Evolutionary conservation across 176 grass and related monocot species (phyloP).

Genomic region (Saccharum officinarum): DNA sequence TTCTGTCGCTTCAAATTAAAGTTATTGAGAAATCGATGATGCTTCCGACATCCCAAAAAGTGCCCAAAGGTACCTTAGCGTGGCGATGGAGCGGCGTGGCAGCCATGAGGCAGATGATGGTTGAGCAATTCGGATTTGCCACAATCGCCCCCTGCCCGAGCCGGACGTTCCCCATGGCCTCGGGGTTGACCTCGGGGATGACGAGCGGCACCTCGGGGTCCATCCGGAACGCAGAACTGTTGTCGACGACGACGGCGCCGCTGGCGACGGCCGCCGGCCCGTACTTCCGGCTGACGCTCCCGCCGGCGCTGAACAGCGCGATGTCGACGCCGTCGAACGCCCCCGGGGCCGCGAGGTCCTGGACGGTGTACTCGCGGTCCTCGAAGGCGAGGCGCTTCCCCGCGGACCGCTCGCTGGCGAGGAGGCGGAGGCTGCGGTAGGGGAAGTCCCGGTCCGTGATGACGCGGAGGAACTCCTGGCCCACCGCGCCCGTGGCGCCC

Average conservation of each 20-base stretch:
- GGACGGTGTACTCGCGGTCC: conserved; percentile 62
- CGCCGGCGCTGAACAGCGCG: conserved; percentile 91
- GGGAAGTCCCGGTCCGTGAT: conserved; percentile 82
- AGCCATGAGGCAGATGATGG: conserved; percentile 97
- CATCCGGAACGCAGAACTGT: conserved; percentile 96
- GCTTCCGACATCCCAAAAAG: neutral
- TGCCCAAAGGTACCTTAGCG: conserved; percentile 58
- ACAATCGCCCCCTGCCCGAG: conserved; percentile 86
- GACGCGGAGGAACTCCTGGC: conserved; percentile 92
- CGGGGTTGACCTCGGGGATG: conserved; percentile 91
- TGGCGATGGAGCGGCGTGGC: conserved; percentile 89
- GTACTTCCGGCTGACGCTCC: conserved; percentile 56
- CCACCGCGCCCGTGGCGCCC: conserved; percentile 88
- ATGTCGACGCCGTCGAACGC: conserved; percentile 87
- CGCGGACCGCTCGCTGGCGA: conserved; percentile 82
- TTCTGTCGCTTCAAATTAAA: neutral
- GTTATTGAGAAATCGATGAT: neutral
- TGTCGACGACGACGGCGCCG: conserved; percentile 87
- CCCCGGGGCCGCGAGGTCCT: conserved; percentile 70
- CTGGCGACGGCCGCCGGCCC: conserved; percentile 67
- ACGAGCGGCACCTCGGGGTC: conserved; percentile 83
- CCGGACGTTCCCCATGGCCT: conserved; percentile 70
- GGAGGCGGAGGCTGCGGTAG: conserved; percentile 70
- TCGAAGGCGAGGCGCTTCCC: conserved; percentile 76
- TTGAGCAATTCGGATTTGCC: conserved; percentile 94